Evolutionary conservation across 495 filamentous ascomycete genomes (phyloP).

Genomic region (Penicillium pancosmium): DNA sequence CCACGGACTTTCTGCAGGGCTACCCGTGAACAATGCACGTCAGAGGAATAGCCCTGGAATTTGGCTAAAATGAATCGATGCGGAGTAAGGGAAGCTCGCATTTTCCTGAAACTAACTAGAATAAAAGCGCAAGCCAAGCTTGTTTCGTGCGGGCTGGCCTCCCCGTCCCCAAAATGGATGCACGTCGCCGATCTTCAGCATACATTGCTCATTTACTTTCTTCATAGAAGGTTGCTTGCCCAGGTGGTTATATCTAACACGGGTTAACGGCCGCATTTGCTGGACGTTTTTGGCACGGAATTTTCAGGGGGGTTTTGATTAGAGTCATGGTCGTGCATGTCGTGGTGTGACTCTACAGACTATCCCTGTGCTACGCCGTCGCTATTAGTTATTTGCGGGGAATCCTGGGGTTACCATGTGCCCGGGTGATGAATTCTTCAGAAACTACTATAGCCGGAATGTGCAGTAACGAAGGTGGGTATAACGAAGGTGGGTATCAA

Average conservation of each 20-base stretch:
- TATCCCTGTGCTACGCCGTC: slow-evolving; percentile 3
- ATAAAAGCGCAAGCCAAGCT: slow-evolving; percentile 3
- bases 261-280: slow-evolving; percentile 3
- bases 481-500: not conserved
- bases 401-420: slow-evolving; percentile 6
- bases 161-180: slow-evolving; percentile 23
- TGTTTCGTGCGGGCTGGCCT: slow-evolving; percentile 15
- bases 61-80: slow-evolving; percentile 2
- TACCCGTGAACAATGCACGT: not conserved
- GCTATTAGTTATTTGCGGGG: slow-evolving; percentile 6
- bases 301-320: not conserved
- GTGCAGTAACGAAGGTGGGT: not conserved
- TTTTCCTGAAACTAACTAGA: not conserved
- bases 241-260: slow-evolving; percentile 2
- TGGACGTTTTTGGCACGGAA: slow-evolving; percentile 14
- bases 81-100: not conserved
- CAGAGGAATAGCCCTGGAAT: not conserved
- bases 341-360: not conserved
- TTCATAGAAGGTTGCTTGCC: not conserved
- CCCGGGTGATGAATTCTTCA: slow-evolving; percentile 5
- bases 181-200: slow-evolving; percentile 16
- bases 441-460: not conserved
- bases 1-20: slow-evolving; percentile 1
- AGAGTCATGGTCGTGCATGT: not conserved
- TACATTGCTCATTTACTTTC: not conserved